Base-by-base conservation (phyloP, 352 stramenopile species). In the Globisporangium iwayamae region DNA sequence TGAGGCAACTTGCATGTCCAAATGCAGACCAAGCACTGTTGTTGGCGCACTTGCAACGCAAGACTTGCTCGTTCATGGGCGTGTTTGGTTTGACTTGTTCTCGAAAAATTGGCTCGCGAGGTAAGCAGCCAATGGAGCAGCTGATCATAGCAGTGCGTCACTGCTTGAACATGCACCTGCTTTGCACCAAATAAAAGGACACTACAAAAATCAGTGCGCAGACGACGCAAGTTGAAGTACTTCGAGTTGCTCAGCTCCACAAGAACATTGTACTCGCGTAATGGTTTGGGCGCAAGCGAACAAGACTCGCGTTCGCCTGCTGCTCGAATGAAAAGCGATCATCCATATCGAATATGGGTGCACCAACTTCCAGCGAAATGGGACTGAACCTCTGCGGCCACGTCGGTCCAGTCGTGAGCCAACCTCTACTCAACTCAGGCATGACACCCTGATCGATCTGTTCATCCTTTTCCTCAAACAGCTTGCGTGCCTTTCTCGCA, bases 401-500 rank as follows among this genome's bases (percentile, higher is more conserved):
- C 36, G 36, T 41, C 39, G 3, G 14, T n/a, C 39, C 39, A 46
- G 39, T 46, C 39, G 25, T 2, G 13, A 46, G 39, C 14, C 11
- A 46, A 46, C 11, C 10, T 46, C 13, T 46, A 46, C 39, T 46
- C 32, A 36, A 8, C 25, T 13, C 39, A 46, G 51, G 51, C 51
- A 57, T 57, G 51, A 57, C 51, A 30, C n/a, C 28, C 20, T 48
- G 54, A 50, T 16, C 3, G 54, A 60, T 60, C 39, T 2, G 13
- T 46, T 46, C 39, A 46, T n/a, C 39, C 39, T 46, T 46, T 46
- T 46, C 39, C 38, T 4, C 38, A 7, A 41, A 39, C 8, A 56
- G 3, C 51, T 32, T 43, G 32, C 34, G 28, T 30, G 25, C 25
- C 11, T 16, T 39, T 54, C 20, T 30, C 25, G 9, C 22, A 36